Conservation (phyloP, 75 land plant species). For the Pseudotsuga menziesii region DNA sequence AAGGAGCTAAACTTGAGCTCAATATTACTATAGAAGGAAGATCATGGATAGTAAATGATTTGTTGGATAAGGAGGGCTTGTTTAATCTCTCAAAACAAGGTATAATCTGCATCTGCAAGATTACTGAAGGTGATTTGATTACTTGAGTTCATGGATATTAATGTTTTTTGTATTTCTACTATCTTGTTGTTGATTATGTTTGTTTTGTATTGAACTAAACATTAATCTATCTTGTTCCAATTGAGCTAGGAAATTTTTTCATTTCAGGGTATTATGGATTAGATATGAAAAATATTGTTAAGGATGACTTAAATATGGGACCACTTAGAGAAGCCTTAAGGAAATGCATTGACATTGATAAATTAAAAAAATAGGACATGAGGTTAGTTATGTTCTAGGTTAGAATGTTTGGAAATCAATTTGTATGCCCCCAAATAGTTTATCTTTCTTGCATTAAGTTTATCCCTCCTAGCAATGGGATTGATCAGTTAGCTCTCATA, state of each 20-base stretch:
- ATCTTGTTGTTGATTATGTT: conserved; percentile 8
- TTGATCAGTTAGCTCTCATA: too few relatives aligned
- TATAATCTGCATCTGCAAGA: conserved; percentile 55
- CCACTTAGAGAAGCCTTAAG: conserved; percentile 91
- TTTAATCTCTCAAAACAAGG: conserved; percentile 78
- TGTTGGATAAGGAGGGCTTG: conserved; percentile 87
- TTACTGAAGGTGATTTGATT: conserved; percentile 69
- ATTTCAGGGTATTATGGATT: conserved; percentile 92
- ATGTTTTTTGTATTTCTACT: neutral
- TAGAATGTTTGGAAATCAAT: too few relatives aligned
- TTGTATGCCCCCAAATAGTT: too few relatives aligned
- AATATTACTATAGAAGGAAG: conserved; percentile 67
- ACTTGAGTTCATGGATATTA: neutral
- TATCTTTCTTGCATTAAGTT: too few relatives aligned
- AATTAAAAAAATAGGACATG: conserved; percentile 81
- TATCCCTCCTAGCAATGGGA: too few relatives aligned
- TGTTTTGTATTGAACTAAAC: neutral
- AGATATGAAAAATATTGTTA: conserved; percentile 96
- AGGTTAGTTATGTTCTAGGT: conserved; percentile 83
- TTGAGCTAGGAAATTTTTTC: neutral
- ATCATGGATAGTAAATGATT: conserved; percentile 89
- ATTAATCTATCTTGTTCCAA: neutral
- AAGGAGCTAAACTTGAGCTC: neutral
- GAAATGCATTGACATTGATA: conserved; percentile 83
- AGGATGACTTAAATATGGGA: conserved; percentile 98